Conservation (phyloP, 495 filamentous ascomycete species). For the Penicillium riverlandense region DNA sequence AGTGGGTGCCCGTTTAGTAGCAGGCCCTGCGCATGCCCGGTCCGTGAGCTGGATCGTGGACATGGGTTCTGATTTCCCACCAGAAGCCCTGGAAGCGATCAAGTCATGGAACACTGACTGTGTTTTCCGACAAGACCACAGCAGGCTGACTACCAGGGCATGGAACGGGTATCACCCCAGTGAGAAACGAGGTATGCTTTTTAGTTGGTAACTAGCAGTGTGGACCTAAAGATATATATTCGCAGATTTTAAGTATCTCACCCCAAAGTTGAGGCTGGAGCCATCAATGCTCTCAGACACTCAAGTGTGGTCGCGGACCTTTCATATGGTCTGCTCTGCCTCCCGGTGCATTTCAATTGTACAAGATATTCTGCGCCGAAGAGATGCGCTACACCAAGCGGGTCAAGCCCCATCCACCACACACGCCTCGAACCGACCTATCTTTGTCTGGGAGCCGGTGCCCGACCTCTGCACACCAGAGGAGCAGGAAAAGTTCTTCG, state of each 20-base stretch:
- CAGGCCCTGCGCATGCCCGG: slow-evolving; percentile 33
- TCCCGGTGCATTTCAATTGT: slow-evolving; percentile 69
- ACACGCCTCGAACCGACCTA: slow-evolving; percentile 37
- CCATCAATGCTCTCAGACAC: slow-evolving; percentile 46
- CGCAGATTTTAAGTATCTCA: slow-evolving; percentile 78
- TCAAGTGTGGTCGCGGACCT: slow-evolving; percentile 63
- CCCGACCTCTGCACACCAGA: slow-evolving; percentile 77
- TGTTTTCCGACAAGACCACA: slow-evolving; percentile 55
- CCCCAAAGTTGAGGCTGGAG: slow-evolving; percentile 74
- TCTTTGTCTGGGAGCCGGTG: slow-evolving; percentile 93
- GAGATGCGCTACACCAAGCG: slow-evolving; percentile 25
- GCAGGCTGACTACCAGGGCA: slow-evolving; percentile 74
- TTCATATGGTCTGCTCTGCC: slow-evolving; percentile 85
- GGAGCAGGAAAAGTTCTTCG: slow-evolving; percentile 65
- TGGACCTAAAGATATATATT: slow-evolving; percentile 19
- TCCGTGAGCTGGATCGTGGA: slow-evolving; percentile 90
- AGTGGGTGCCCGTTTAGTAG: slow-evolving; percentile 82
- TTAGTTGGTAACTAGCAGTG: neutral
- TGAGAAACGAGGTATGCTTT: slow-evolving; percentile 45
- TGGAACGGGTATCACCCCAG: slow-evolving; percentile 77
- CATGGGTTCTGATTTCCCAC: slow-evolving; percentile 78
- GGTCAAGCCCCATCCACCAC: slow-evolving; percentile 16
- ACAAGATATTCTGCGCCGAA: slow-evolving; percentile 47
- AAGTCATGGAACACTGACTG: slow-evolving; percentile 66
- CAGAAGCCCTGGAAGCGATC: slow-evolving; percentile 52